Percentiles rank a stretch among this genome's conserved stretches.
These are phyloP conservation scores for Heliamphora exappendiculata DNA, from an alignment of 148 eudicot genomes.

Conservation along the genomic window DNA sequence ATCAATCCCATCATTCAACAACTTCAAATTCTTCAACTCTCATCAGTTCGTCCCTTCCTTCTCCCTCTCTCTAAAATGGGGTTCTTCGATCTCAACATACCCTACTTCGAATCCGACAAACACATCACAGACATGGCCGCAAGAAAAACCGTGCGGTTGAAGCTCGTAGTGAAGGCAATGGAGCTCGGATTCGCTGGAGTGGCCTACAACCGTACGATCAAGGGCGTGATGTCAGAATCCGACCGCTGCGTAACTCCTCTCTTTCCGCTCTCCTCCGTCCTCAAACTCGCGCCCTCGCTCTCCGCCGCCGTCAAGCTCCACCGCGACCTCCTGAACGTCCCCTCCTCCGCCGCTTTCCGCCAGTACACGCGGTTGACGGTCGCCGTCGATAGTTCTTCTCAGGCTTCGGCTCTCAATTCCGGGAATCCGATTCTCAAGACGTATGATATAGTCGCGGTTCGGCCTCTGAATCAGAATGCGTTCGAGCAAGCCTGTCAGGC, in stretches of 20 bases:
- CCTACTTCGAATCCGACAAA: slow-evolving; percentile 53
- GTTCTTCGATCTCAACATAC: slow-evolving; percentile 79
- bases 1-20: too few relatives aligned
- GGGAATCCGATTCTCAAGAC: slow-evolving; percentile 68
- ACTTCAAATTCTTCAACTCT: too few relatives aligned
- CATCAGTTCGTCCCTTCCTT: background rate
- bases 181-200: slow-evolving; percentile 77
- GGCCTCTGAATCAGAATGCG: slow-evolving; percentile 62
- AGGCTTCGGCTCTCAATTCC: slow-evolving; percentile 61
- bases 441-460: slow-evolving; percentile 76
- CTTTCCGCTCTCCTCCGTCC: slow-evolving; percentile 57
- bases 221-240: slow-evolving; percentile 66
- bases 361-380: slow-evolving; percentile 79
- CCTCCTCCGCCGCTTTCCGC: slow-evolving; percentile 41
- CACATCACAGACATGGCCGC: slow-evolving; percentile 25
- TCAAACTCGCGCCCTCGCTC: slow-evolving; percentile 36
- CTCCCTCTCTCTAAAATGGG: slow-evolving; percentile 26
- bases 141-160: slow-evolving; percentile 41
- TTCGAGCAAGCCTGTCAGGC: slow-evolving; percentile 67
- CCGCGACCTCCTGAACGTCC: slow-evolving; percentile 42
- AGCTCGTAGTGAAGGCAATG: slow-evolving; percentile 47
- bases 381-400: slow-evolving; percentile 40
- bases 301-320: slow-evolving; percentile 46
- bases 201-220: slow-evolving; percentile 70
- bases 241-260: slow-evolving; percentile 62